phyloP scores from a whole-genome alignment of 2,329 filamentous ascomycete species.

The Hypoxylon sp. region DNA sequence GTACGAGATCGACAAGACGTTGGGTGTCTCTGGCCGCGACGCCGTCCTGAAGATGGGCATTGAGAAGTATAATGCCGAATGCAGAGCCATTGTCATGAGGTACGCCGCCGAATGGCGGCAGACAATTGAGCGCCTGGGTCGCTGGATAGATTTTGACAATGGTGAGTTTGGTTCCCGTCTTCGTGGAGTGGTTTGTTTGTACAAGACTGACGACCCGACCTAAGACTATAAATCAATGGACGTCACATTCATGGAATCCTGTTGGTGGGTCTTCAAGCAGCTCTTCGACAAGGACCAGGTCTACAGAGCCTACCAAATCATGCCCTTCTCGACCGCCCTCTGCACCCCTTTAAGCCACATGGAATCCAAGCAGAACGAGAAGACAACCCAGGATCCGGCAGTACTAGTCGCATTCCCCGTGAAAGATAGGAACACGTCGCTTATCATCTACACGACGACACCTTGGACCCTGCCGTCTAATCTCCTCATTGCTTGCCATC shows the following conservation, averaged over 20 bases:
- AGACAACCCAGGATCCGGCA: conserved; percentile 91
- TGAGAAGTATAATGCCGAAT: conserved; percentile 91
- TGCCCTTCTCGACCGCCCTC: conserved; percentile 94
- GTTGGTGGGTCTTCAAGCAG: conserved; percentile 98
- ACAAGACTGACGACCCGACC: neutral
- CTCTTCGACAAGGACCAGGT: conserved; percentile 91
- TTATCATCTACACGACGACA: conserved; percentile 76
- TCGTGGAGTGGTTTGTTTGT: conserved; percentile 6
- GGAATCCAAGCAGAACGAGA: conserved; percentile 94
- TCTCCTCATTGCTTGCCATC: conserved; percentile 81
- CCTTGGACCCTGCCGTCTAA: conserved; percentile 89
- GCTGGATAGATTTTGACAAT: conserved; percentile 98
- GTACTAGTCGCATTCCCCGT: conserved; percentile 91
- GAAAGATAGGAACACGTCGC: conserved; percentile 31
- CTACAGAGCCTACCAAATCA: conserved; percentile 91
- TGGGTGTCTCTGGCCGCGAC: conserved; percentile 88
- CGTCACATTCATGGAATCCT: conserved; percentile 92
- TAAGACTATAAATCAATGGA: conserved; percentile 81
- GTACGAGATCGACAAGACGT: conserved; percentile 97
- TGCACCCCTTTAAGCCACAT: conserved; percentile 94
- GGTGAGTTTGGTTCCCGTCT: conserved; percentile 72
- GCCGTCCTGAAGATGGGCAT: conserved; percentile 90
- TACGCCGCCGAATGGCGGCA: conserved; percentile 89
- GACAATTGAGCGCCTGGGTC: conserved; percentile 88
- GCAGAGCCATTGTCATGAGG: conserved; percentile 92